Evolutionary conservation across 192 early-diverging fungal species (phyloP), one percentile per base, ranked within the genome.

Genomic region (Coemansia sp.): DNA sequence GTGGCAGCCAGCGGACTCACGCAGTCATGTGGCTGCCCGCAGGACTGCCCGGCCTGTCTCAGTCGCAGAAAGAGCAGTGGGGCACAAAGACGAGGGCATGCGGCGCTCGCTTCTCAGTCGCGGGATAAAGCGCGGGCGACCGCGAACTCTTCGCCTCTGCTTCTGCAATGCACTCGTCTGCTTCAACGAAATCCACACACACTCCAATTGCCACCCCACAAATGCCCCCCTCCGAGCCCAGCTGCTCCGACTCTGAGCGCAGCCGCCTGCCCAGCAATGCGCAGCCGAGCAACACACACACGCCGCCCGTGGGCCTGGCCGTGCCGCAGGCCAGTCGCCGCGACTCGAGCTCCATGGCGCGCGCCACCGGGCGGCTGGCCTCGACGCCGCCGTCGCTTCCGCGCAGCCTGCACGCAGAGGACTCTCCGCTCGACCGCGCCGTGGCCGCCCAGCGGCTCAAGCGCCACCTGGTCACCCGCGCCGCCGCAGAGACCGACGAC

Each of bases 401-500:
- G 23, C 71, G 63, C 59, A 73, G 63, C 47, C 26, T 61, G 50
- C 53, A 58, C 26, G 3, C 59, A 43, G 61, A 64, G 10, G 57
- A 60, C 13, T 18, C 39, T 18, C 24, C 37, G 24, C 55, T 58
- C 14, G 52, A 50, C 45, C 50, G 44, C 32, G 34, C 39, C 18
- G 64, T 42, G 23, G 69, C 72, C 7, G 85, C 83, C 9, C 80
- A 84, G 55, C 80, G 85, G 39, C 73, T 89, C 22, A 82, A 74
- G 52, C 82, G 82, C 38, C 85, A 89, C 52, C 76, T 89, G 46
- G 85, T 89, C 24, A 81, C 80, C 22, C 76, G 78, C 39, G 58
- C 39, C 18, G 40, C 42, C 8, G 9, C 17, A 20, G 52, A 45
- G 17, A 27, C 17, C 10, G 44, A 13, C 14, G 58, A 48, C 20